Evolutionary conservation across 23 red algal genomes (phyloP).

Genomic region (Pyropia yezoensis): DNA sequence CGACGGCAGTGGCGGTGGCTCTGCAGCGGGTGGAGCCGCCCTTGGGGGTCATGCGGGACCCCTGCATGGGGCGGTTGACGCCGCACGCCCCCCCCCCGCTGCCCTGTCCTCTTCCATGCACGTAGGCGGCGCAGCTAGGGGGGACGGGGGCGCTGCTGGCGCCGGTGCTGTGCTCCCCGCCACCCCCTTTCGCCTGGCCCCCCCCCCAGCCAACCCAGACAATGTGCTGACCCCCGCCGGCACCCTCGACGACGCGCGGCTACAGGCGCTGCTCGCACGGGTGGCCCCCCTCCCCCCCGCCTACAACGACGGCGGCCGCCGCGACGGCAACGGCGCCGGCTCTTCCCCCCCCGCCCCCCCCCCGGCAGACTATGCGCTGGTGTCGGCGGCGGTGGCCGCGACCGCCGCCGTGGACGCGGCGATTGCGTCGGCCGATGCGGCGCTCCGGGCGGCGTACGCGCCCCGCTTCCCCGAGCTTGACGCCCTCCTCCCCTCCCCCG

Average conservation of each 20-base stretch:
- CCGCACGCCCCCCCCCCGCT: too few relatives aligned
- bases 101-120: too few relatives aligned
- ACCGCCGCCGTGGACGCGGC: conserved; percentile 41
- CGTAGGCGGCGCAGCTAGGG: too few relatives aligned
- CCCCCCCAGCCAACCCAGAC: background rate
- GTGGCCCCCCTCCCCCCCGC: background rate
- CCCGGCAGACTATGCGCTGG: conserved; percentile 20
- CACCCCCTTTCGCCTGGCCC: too few relatives aligned
- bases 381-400: conserved; percentile 4
- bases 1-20: too few relatives aligned
- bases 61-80: too few relatives aligned
- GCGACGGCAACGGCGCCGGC: too few relatives aligned
- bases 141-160: too few relatives aligned
- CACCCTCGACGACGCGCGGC: background rate
- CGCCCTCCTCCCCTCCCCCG: conserved; percentile 53
- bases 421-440: conserved; percentile 17
- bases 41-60: too few relatives aligned
- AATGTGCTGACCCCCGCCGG: background rate
- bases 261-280: conserved; percentile 1
- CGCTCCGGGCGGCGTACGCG: conserved; percentile 35
- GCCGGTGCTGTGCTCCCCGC: too few relatives aligned
- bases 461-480: conserved; percentile 76
- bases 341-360: background rate
- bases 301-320: too few relatives aligned
- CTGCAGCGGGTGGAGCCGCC: too few relatives aligned